Conservation (phyloP, 1,139 yeast species). For the Zygosaccharomyces pseudobailii region DNA sequence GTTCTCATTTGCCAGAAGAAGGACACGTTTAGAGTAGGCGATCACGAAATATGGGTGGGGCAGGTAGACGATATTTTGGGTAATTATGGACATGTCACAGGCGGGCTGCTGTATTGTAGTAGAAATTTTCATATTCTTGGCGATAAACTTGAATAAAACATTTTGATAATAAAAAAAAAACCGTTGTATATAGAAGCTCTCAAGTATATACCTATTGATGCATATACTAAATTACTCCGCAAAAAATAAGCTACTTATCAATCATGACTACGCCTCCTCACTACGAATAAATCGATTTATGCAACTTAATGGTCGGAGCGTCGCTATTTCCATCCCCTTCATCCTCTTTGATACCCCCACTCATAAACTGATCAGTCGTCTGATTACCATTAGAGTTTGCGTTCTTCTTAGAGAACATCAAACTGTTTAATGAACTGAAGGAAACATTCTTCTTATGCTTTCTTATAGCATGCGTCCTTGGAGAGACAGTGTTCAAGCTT, state of each 20-base stretch:
- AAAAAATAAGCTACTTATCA: neutral
- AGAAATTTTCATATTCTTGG: constrained; percentile 60
- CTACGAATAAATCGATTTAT: constrained; percentile 29
- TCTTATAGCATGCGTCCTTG: constrained; percentile 27
- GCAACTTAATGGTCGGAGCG: constrained; percentile 22
- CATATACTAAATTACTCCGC: neutral
- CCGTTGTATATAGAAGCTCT: neutral
- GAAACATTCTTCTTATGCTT: constrained; percentile 35
- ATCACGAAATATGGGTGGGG: constrained; percentile 87
- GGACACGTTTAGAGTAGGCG: constrained; percentile 56
- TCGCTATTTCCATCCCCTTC: constrained; percentile 21
- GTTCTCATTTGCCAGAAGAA: constrained; percentile 59
- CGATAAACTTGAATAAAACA: constrained; percentile 22
- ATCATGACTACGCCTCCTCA: neutral
- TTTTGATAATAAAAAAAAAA: constrained; percentile 14
- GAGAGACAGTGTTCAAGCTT: constrained; percentile 18
- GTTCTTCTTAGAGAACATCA: constrained; percentile 32
- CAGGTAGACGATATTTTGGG: constrained; percentile 50
- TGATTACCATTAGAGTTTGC: constrained; percentile 16
- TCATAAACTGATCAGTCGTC: constrained; percentile 20
- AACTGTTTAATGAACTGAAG: constrained; percentile 35
- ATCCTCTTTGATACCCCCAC: constrained; percentile 29
- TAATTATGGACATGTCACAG: constrained; percentile 39
- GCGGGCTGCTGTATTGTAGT: constrained; percentile 64
- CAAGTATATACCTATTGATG: neutral